Conservation (phyloP, 2,329 filamentous ascomycete species). For the Aspergillus sergii region DNA sequence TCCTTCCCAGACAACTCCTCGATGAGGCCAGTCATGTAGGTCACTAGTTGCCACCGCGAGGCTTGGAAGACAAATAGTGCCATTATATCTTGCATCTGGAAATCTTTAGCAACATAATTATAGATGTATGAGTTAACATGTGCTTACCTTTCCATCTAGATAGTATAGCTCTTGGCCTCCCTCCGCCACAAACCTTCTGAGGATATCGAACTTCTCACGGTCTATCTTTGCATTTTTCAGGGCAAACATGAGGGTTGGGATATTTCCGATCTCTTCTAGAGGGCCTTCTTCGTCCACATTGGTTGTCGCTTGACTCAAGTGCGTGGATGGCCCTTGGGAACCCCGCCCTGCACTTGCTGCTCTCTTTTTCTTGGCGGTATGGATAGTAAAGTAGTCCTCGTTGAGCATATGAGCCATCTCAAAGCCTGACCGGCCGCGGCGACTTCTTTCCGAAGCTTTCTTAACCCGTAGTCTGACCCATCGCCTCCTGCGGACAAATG, state of each 20-base stretch:
- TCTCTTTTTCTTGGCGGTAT: constrained; percentile 52
- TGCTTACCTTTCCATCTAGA: constrained; percentile 62
- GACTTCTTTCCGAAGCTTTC: constrained; percentile 44
- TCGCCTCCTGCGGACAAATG: constrained; percentile 84
- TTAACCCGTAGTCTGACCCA: constrained; percentile 84
- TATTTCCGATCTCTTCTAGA: constrained; percentile 62
- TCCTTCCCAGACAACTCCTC: constrained; percentile 54
- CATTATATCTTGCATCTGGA: constrained; percentile 81
- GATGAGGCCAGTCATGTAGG: constrained; percentile 67
- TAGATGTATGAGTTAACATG: background rate
- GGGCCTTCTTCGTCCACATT: constrained; percentile 48
- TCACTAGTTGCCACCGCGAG: constrained; percentile 75
- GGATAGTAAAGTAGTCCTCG: constrained; percentile 78
- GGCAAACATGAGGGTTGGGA: constrained; percentile 68
- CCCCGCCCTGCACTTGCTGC: constrained; percentile 44
- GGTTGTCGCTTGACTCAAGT: constrained; percentile 40
- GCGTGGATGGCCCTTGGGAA: constrained; percentile 31
- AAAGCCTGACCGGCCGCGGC: constrained; percentile 38
- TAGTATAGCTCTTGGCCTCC: constrained; percentile 75
- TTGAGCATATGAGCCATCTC: constrained; percentile 65
- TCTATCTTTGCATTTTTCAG: constrained; percentile 77
- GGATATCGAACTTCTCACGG: constrained; percentile 83
- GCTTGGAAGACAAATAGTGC: constrained; percentile 84
- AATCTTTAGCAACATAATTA: background rate
- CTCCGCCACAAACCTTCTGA: constrained; percentile 79